These are phyloP conservation scores for Curvularia hawaiiensis DNA, from an alignment of 2,329 filamentous ascomycete genomes.

Conservation along the genomic window DNA sequence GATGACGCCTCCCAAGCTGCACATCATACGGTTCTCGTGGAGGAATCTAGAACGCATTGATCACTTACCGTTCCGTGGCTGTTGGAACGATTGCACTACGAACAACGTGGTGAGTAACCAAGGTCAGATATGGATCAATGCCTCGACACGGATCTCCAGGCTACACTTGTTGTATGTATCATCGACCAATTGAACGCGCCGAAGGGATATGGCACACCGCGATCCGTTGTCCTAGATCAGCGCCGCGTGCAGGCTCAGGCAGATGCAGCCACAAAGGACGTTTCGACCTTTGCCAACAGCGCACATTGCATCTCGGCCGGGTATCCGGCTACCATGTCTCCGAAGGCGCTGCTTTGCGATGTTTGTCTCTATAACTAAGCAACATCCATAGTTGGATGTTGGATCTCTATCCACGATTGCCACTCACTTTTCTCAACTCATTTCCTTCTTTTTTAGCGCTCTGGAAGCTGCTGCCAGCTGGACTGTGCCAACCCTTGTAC, in stretches of 20 bases:
- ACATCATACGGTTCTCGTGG: slow-evolving; percentile 11
- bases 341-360: slow-evolving; percentile 9
- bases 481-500: slow-evolving; percentile 22
- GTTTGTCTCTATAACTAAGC: slow-evolving; percentile 14
- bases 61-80: slow-evolving; percentile 1
- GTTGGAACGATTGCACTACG: slow-evolving; percentile 9
- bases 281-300: slow-evolving; percentile 13
- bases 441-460: slow-evolving; percentile 27
- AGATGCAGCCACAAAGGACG: slow-evolving; percentile 13
- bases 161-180: slow-evolving; percentile 1
- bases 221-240: slow-evolving; percentile 11
- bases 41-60: background rate
- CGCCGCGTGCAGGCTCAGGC: slow-evolving; percentile 9
- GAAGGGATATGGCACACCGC: slow-evolving; percentile 1
- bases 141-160: background rate
- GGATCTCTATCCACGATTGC: slow-evolving; percentile 3
- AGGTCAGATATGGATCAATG: background rate
- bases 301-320: slow-evolving; percentile 9
- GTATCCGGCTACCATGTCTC: slow-evolving; percentile 16
- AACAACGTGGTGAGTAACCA: slow-evolving; percentile 4
- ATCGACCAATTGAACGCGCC: background rate
- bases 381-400: background rate
- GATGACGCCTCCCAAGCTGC: background rate
- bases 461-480: slow-evolving; percentile 37
- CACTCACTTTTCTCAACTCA: slow-evolving; percentile 13